Percentiles rank a stretch among this genome's conserved stretches.
These are phyloP conservation scores for Microcyclospora pomicola DNA, from an alignment of 2,329 filamentous ascomycete species.

Conservation along the genomic window DNA sequence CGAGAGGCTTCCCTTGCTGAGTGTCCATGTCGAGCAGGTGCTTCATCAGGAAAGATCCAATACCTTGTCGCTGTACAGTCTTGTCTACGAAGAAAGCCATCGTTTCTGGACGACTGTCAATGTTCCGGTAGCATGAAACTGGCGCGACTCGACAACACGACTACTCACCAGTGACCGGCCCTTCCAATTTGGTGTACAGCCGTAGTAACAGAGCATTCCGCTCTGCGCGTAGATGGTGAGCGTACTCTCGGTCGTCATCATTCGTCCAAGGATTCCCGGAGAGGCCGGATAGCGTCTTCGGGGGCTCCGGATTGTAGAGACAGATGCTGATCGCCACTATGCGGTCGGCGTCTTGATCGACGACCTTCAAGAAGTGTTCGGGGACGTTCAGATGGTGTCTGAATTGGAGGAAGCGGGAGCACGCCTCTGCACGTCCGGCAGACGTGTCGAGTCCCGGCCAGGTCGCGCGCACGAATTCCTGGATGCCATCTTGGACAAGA, in stretches of 20 bases:
- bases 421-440: neutral
- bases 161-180: no score
- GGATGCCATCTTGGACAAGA: neutral
- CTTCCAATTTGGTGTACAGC: no score
- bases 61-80: neutral
- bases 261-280: neutral
- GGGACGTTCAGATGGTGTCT: neutral
- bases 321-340: neutral
- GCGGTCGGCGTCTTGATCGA: neutral
- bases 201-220: no score
- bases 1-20: neutral
- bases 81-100: neutral
- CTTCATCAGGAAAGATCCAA: neutral
- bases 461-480: neutral
- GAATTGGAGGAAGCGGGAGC: neutral
- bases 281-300: neutral
- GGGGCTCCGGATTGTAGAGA: neutral
- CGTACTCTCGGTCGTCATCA: neutral
- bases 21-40: neutral
- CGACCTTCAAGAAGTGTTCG: neutral
- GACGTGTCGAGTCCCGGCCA: neutral
- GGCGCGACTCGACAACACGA: neutral
- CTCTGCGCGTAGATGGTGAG: neutral
- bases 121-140: neutral
- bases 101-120: neutral